These are phyloP conservation scores for Monilinia polystroma DNA, from an alignment of 2,329 filamentous ascomycete genomes.

Conservation along the genomic window DNA sequence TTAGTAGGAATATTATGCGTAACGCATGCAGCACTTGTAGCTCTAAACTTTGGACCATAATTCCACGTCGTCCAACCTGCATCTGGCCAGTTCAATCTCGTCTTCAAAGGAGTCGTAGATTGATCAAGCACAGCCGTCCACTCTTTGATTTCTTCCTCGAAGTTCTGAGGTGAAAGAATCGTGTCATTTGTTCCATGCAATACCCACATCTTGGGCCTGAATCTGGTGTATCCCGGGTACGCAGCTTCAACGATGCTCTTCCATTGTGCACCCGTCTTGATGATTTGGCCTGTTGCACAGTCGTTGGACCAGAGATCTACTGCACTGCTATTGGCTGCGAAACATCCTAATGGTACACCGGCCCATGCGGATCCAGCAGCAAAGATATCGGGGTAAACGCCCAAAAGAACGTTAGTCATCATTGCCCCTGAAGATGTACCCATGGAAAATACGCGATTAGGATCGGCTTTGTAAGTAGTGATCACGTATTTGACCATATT, in stretches of 20 bases:
- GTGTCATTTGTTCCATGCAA: slow-evolving; percentile 43
- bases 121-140: slow-evolving; percentile 47
- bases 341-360: slow-evolving; percentile 47
- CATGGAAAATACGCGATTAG: slow-evolving; percentile 53
- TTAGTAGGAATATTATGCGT: slow-evolving; percentile 34
- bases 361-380: slow-evolving; percentile 47
- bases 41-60: slow-evolving; percentile 32
- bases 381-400: slow-evolving; percentile 50
- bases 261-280: slow-evolving; percentile 47
- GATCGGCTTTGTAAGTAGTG: slow-evolving; percentile 52
- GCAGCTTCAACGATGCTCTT: slow-evolving; percentile 41
- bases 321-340: slow-evolving; percentile 42
- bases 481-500: slow-evolving; percentile 60
- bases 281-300: slow-evolving; percentile 44
- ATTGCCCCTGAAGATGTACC: slow-evolving; percentile 48
- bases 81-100: slow-evolving; percentile 32
- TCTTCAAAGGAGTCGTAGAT: slow-evolving; percentile 29
- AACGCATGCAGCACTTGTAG: slow-evolving; percentile 28
- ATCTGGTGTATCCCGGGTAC: slow-evolving; percentile 42
- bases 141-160: slow-evolving; percentile 47
- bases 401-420: slow-evolving; percentile 52
- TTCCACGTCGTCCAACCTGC: slow-evolving; percentile 35
- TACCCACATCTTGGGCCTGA: slow-evolving; percentile 31
- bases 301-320: slow-evolving; percentile 51
- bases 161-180: slow-evolving; percentile 44